Conservation (phyloP, 768 basidiomycete species). For the Boletus patriciae region DNA sequence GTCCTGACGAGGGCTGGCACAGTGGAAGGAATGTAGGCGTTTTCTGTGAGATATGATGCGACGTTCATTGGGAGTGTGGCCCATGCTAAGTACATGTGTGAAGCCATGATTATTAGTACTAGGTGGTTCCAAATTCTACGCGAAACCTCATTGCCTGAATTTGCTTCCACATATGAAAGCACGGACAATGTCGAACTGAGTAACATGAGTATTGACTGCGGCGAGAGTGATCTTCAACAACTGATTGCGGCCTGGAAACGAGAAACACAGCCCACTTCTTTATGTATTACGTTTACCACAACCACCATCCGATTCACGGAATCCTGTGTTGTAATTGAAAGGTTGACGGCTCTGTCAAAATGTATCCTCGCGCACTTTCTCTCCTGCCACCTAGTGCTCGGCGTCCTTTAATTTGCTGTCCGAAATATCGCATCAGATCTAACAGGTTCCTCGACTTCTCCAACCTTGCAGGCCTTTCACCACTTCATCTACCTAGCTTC, state of each 20-base stretch:
- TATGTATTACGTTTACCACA: too few species aligned
- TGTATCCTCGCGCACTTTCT: neutral
- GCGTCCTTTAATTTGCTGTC: too few species aligned
- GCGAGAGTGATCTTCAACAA: too few species aligned
- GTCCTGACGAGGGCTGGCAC: constrained; percentile 25
- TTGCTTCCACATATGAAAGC: constrained; percentile 11
- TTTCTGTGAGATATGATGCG: constrained; percentile 13
- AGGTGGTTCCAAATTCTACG: neutral
- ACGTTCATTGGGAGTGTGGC: constrained; percentile 26
- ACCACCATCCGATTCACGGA: too few species aligned
- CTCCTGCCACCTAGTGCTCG: too few species aligned
- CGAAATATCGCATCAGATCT: too few species aligned
- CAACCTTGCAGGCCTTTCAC: constrained; percentile 1
- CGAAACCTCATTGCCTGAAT: constrained; percentile 14
- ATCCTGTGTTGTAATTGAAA: too few species aligned
- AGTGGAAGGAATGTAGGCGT: constrained; percentile 10
- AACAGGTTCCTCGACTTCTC: neutral
- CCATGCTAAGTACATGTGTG: constrained; percentile 27
- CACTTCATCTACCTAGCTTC: neutral
- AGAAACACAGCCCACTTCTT: too few species aligned
- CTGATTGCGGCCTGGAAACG: too few species aligned
- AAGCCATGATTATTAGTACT: constrained; percentile 1
- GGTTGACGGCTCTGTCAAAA: too few species aligned
- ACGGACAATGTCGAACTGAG: constrained; percentile 1
- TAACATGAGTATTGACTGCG: too few species aligned